phyloP scores from a whole-genome alignment of 352 stramenopile genomes.

The Pythium grandisporangium region DNA sequence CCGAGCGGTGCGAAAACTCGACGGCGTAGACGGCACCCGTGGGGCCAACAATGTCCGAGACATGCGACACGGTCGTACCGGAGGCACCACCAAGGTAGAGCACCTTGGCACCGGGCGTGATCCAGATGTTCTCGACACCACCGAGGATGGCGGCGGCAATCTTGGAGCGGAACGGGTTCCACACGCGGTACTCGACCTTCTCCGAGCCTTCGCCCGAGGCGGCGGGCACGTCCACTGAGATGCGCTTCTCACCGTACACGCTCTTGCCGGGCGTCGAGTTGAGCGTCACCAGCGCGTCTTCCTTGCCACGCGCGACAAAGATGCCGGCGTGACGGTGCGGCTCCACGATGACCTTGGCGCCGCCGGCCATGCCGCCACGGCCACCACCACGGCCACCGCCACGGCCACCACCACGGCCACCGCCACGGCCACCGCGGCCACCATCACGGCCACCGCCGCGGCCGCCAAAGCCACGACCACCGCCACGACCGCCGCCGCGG shows the following conservation, averaged over 20 bases:
- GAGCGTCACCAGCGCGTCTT: conserved; percentile 98
- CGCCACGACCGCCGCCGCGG: conserved; percentile 25
- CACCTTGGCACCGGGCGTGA: conserved; percentile 95
- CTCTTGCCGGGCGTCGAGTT: conserved; percentile 97
- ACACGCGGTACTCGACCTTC: conserved; percentile 99
- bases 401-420: conserved; percentile 36
- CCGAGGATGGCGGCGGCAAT: conserved; percentile 98
- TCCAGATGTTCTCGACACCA: conserved; percentile 98
- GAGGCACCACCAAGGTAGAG: conserved; percentile 98
- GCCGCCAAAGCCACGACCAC: conserved; percentile 25
- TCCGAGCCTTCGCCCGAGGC: conserved; percentile 84
- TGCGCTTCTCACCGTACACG: conserved; percentile 99
- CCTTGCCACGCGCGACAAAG: conserved; percentile 98
- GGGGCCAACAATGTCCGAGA: conserved; percentile 98
- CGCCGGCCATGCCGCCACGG: conserved; percentile 90
- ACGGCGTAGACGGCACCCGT: conserved; percentile 97
- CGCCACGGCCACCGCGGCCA: conserved; percentile 23
- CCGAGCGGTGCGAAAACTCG: conserved; percentile 98
- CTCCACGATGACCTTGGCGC: conserved; percentile 96
- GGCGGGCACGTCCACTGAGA: conserved; percentile 94
- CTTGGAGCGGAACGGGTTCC: conserved; percentile 99
- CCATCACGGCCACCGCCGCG: conserved; percentile 27
- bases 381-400: conserved; percentile 55
- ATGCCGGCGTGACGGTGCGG: conserved; percentile 97
- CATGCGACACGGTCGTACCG: conserved; percentile 98